These are phyloP conservation scores for Ophiostoma montium DNA, from an alignment of 2,329 filamentous ascomycete species.

Conservation along the genomic window DNA sequence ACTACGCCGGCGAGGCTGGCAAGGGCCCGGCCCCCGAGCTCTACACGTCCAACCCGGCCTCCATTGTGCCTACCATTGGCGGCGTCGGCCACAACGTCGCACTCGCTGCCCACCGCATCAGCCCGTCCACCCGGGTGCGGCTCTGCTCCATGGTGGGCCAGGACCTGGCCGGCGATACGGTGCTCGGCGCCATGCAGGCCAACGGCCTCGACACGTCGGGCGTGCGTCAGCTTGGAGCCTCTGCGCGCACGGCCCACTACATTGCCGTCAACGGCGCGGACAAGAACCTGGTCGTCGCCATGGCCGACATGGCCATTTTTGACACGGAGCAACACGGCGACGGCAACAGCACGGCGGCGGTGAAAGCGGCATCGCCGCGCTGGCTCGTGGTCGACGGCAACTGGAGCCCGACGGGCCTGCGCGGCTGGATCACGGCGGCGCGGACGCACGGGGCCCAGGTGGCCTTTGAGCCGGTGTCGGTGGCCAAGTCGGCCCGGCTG, in stretches of 20 bases:
- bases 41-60: slow-evolving; percentile 75
- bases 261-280: slow-evolving; percentile 73
- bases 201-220: slow-evolving; percentile 50
- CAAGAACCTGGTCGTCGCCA: slow-evolving; percentile 77
- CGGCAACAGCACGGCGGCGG: slow-evolving; percentile 35
- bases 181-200: slow-evolving; percentile 49
- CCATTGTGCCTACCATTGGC: slow-evolving; percentile 69
- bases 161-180: slow-evolving; percentile 64
- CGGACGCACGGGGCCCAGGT: slow-evolving; percentile 42
- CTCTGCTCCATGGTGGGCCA: slow-evolving; percentile 73
- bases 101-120: slow-evolving; percentile 58
- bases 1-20: slow-evolving; percentile 37
- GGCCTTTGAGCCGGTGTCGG: slow-evolving; percentile 82
- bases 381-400: slow-evolving; percentile 83
- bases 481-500: slow-evolving; percentile 57
- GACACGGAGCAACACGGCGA: slow-evolving; percentile 25
- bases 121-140: slow-evolving; percentile 46
- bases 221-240: slow-evolving; percentile 40
- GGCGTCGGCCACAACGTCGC: slow-evolving; percentile 91
- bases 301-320: slow-evolving; percentile 90
- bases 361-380: slow-evolving; percentile 44
- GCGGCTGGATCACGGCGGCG: slow-evolving; percentile 51
- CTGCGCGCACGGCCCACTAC: slow-evolving; percentile 71
- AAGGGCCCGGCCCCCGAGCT: slow-evolving; percentile 31
- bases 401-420: slow-evolving; percentile 55